Evolutionary conservation across 495 filamentous ascomycete genomes (phyloP), one percentile per base, ranked within the genome.

Genomic region (Aspergillus wentii): DNA sequence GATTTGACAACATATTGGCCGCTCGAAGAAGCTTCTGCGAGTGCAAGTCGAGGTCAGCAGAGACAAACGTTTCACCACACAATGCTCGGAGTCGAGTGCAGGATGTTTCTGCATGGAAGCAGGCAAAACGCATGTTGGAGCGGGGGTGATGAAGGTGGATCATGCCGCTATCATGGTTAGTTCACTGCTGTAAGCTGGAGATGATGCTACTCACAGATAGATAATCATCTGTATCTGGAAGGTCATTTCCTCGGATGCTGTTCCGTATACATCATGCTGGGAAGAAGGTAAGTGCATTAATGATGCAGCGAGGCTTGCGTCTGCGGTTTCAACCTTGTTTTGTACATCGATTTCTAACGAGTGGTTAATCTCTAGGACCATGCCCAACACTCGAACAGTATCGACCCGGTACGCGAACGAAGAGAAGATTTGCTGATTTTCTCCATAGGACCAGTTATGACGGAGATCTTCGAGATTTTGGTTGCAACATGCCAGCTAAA

Each of bases 211-310:
- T 20, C 28, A 59, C 48, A 58, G 43, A 25, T 57, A 55, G 17
- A 45, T 47, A 32, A 85, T 79, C 74, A 88, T 85, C 49, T 86
- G 78, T 3, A 84, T 83, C 46, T 90, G 85, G 62, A 90, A 88
- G 45, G 88, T 66, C 75, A 90, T 80, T 59, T 89, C 83, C 52
- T 90, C 86, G 11, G 30, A 76, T 69, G 48, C 70, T 72, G 42
- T 71, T n/a, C n/a, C 69, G 26, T 85, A 64, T 18, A 79, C 66
- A 34, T 79, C 69, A 33, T 66, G 70, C 54, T 87, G 87, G 5
- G 64, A 62, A 9, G 68, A 57, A 1, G 86, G 85, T 8, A 90
- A 61, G 41, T 84, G 78, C 35, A 87, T 71, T 15, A 69, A 62
- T 72, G 83, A 86, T 52, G 83, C 85, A 5, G 76, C 76, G 16